These are phyloP conservation scores for Cicer chorassanicum DNA, from an alignment of 306 rosid genomes.

Conservation along the genomic window DNA sequence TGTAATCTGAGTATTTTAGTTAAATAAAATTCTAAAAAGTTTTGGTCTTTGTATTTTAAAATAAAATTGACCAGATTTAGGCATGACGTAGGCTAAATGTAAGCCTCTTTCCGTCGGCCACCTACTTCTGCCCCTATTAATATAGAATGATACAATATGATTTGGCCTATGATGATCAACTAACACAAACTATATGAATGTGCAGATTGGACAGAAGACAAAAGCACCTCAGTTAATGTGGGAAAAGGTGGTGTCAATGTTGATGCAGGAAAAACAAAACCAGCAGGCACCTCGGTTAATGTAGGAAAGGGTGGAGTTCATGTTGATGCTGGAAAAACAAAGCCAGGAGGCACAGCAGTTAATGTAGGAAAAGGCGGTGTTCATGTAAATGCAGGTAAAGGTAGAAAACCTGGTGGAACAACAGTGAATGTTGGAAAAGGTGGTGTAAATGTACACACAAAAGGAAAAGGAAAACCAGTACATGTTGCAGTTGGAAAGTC, in stretches of 20 bases:
- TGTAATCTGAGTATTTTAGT: too few relatives aligned
- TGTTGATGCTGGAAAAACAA: neutral
- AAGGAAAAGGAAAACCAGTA: constrained; percentile 53
- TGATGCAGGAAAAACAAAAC: constrained; percentile 36
- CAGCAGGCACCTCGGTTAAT: constrained; percentile 14
- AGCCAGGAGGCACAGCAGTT: constrained; percentile 1
- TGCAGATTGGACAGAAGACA: constrained; percentile 62
- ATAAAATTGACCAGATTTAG: too few relatives aligned
- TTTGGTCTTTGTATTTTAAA: too few relatives aligned
- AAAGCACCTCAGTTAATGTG: constrained; percentile 59
- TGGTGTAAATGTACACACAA: constrained; percentile 41
- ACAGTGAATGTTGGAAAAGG: constrained; percentile 42
- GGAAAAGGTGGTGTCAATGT: constrained; percentile 53
- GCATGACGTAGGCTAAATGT: too few relatives aligned
- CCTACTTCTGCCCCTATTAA: too few relatives aligned
- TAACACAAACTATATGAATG: neutral
- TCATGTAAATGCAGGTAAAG: constrained; percentile 44
- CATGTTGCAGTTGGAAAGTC: constrained; percentile 44
- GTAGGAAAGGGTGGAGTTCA: constrained; percentile 1
- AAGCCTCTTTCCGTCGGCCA: too few relatives aligned
- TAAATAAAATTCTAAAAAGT: too few relatives aligned
- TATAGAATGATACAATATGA: neutral
- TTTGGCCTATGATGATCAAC: neutral
- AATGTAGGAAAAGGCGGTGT: constrained; percentile 46
- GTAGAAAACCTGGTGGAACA: constrained; percentile 37